Conservation (phyloP, 495 filamentous ascomycete species). For the Melanomma pulvis-pyrius region DNA sequence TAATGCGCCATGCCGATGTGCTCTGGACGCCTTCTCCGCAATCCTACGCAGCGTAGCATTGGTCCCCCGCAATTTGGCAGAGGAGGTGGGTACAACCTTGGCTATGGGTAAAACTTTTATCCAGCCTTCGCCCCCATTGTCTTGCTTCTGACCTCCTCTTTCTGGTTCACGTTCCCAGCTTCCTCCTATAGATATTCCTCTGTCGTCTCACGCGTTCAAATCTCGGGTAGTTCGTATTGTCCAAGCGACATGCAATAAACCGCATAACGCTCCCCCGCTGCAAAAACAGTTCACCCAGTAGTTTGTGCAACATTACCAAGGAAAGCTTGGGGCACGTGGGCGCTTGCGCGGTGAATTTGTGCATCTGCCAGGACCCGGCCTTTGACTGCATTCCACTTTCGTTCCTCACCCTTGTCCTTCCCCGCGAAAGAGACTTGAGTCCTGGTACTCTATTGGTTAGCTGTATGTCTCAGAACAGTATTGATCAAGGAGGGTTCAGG, state of each 20-base stretch:
- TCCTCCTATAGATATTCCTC: neutral
- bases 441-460: neutral
- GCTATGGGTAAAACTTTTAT: slow-evolving; percentile 20
- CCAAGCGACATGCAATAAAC: slow-evolving; percentile 24
- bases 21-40: slow-evolving; percentile 32
- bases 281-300: neutral
- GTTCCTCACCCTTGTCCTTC: neutral
- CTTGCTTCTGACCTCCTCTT: slow-evolving; percentile 21
- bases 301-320: slow-evolving; percentile 1
- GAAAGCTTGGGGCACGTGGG: slow-evolving; percentile 16
- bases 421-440: slow-evolving; percentile 1
- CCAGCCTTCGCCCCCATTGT: slow-evolving; percentile 9
- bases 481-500: neutral
- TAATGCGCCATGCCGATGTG: slow-evolving; percentile 17
- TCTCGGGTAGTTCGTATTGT: slow-evolving; percentile 34
- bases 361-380: neutral
- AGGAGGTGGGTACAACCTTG: neutral
- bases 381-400: neutral
- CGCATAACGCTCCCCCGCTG: slow-evolving; percentile 14
- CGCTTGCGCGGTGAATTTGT: slow-evolving; percentile 15
- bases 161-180: neutral
- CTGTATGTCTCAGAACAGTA: slow-evolving; percentile 1
- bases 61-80: slow-evolving; percentile 34
- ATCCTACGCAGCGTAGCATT: slow-evolving; percentile 29
- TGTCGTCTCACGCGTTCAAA: slow-evolving; percentile 23